Evolutionary conservation across 768 basidiomycete species (phyloP), one percentile per base, ranked within the genome.

Genomic region (Hygrophorus russula): DNA sequence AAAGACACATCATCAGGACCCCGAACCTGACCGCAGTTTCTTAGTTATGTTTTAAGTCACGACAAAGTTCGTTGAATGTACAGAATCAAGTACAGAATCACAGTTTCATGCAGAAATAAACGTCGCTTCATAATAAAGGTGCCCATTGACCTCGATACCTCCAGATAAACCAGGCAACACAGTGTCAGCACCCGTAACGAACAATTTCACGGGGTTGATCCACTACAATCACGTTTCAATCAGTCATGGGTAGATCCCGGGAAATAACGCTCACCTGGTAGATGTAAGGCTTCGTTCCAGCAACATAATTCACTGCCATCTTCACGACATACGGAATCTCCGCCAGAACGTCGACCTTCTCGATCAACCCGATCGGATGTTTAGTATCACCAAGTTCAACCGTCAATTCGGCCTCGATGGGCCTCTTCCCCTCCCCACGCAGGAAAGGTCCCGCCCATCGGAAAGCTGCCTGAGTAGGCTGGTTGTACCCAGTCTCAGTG

Each of bases 301-400:
- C 80, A 30, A 91, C 91, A 54, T 94, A 94, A 56, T 82, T 89
- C 51, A 99, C 80, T 48, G 91, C 82, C 61, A 91, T 78, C 68
- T 91, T 90, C 59, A 99, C 65, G 43, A 94, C 79, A 47, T 82
- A 80, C 9, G 96, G 96, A 50, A 96, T 88, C 67, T 99, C 93
- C 4, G 86, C 92, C 7, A 99, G 73, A 2, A 98, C 80, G 55
- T 99, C 92, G 19, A 98, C 88, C 62, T 94, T 92, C 61, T 91
- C 88, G 40, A 93, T 73, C 51, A 96, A 65, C 0, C 89, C 90
- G 31, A 76, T 78, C 11, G 79, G 77, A n/a, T 63, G 58, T 43
- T 65, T 60, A 19, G 75, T 63, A 39, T 64, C 58, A 18, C 86
- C 82, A 36, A 91, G 62, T 45, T 80, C 74, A 28, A 73, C 64